A percentile compares a stretch with the other conserved stretches of the same genome.
These are phyloP conservation scores for Nidularia pulvinata DNA, from an alignment of 768 basidiomycete genomes.

Conservation along the genomic window DNA sequence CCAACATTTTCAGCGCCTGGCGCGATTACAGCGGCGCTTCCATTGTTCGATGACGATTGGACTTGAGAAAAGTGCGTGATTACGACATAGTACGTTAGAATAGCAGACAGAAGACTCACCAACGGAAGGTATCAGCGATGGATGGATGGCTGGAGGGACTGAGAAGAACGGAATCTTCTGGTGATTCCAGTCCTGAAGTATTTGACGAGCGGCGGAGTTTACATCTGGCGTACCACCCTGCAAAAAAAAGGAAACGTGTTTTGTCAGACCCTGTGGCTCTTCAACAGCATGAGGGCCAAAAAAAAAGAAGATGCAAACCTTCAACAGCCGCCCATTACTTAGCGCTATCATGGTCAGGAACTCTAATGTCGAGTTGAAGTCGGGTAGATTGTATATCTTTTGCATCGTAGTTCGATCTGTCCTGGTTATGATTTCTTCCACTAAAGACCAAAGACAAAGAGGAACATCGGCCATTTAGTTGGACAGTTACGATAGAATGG, in stretches of 20 bases:
- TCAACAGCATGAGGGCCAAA: too few species aligned
- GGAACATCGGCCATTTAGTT: constrained; percentile 67
- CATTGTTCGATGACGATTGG: constrained; percentile 17
- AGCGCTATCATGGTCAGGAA: constrained; percentile 92
- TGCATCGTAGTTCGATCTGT: constrained; percentile 72
- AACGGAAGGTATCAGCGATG: constrained; percentile 67
- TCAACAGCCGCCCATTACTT: constrained; percentile 78
- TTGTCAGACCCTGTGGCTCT: background rate
- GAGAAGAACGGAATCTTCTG: constrained; percentile 95
- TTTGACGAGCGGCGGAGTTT: constrained; percentile 75
- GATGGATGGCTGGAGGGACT: constrained; percentile 74
- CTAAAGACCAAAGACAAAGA: constrained; percentile 51
- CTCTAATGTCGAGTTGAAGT: constrained; percentile 69
- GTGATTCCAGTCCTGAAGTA: constrained; percentile 93
- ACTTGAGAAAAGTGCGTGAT: background rate
- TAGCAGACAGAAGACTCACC: constrained; percentile 16
- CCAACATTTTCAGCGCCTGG: constrained; percentile 82
- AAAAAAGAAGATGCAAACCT: constrained; percentile 41
- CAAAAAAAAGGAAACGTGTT: background rate
- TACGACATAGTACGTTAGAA: background rate
- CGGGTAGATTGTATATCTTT: constrained; percentile 85
- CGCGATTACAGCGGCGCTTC: constrained; percentile 37
- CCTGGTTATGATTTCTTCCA: constrained; percentile 82
- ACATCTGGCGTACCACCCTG: constrained; percentile 93
- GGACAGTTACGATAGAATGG: background rate